Conservation (phyloP, 257 asterid species). For the Rehmannia glutinosa region DNA sequence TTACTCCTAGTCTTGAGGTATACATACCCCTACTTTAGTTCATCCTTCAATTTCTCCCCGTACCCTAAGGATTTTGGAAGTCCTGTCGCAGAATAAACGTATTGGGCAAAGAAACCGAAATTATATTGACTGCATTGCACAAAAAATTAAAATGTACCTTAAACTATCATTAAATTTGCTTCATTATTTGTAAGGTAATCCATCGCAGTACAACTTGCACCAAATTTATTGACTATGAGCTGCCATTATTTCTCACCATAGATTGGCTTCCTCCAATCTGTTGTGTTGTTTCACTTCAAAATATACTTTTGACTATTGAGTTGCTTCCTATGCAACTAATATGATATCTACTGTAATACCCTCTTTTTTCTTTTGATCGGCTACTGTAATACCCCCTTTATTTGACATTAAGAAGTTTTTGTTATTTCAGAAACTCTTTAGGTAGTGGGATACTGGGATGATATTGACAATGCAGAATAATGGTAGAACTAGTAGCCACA, state of each 20-base stretch:
- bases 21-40: not conserved
- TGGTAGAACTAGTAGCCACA: not conserved
- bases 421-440: not conserved
- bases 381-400: not conserved
- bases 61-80: not conserved
- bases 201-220: not conserved
- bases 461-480: not conserved
- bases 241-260: not conserved
- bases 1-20: not conserved
- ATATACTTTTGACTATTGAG: not conserved
- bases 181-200: not conserved
- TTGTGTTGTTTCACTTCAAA: not conserved
- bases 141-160: not conserved
- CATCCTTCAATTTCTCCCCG: not conserved
- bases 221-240: not conserved
- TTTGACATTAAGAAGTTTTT: not conserved
- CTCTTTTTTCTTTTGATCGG: not conserved
- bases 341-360: not conserved
- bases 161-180: not conserved
- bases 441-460: not conserved
- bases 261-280: not conserved
- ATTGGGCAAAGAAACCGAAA: not conserved
- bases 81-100: not conserved
- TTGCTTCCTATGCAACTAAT: not conserved
- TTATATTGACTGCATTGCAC: not conserved